Evolutionary conservation across 2,329 filamentous ascomycete species (phyloP), one percentile per base, ranked within the genome.

Genomic region (Penicillium sp.): DNA sequence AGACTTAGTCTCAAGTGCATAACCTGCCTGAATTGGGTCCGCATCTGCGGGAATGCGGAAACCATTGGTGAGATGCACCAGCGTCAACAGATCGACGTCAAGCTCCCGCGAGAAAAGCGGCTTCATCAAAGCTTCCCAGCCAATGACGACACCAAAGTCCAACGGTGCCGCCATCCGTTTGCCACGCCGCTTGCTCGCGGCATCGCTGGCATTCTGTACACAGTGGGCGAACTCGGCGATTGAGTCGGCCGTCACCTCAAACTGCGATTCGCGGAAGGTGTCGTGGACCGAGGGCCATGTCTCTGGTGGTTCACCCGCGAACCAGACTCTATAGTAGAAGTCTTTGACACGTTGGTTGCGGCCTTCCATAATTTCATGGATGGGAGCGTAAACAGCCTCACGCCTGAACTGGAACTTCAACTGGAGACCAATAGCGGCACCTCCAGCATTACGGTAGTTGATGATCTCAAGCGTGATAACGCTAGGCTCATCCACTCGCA

Each of bases 251-350:
- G 90, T 96, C 62, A 97, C 92, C 26, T 84, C 90, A 3, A 90
- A 85, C 66, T 87, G 86, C 62, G 93, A 93, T 69, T 93, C 93
- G 63, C 95, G 90, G 69, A 97, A 97, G 65, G 86, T 87, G 70
- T 89, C 88, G 5, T 90, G 89, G 87, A 67, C 96, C 88, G 51
- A 96, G 89, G 52, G 94, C 87, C 47, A 94, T 82, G 38, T 81
- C 76, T 67, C 95, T 92, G 54, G 92, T 83, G 39, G 91, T 93
- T 37, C 34, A 37, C 34, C 34, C 34, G 34, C 34, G 66, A 97
- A 97, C 93, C 93, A 97, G 61, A 94, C 87, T 67, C 87, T 87
- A 86, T 95, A 97, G 82, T 97, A 97, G 74, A 97, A 97, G 75
- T 96, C 90, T 81, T 97, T 97, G 81, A 97, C 97, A 61, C 90